Evolutionary conservation across 2,329 filamentous ascomycete genomes (phyloP), one percentile per base, ranked within the genome.

Genomic region (Knufia fluminis): DNA sequence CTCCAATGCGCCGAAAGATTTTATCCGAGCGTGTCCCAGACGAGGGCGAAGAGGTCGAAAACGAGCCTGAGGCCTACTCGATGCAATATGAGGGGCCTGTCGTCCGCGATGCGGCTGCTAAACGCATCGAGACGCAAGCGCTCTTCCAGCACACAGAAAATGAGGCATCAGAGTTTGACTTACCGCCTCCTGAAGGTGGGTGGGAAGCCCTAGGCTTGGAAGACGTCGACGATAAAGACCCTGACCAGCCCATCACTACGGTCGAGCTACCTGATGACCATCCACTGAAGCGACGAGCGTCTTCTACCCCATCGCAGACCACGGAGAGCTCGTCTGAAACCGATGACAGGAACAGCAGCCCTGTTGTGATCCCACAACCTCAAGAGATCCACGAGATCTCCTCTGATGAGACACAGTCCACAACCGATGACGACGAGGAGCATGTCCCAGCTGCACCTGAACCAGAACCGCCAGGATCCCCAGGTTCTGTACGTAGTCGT

Each of bases 161-260:
- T 7, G 22, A 48, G 14, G 33, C n/a, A 28, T 51, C 36, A 3
- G 52, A 54, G 23, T 47, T 60, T 33, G 55, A 57, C 3, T 22
- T 62, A n/a, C 56, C 59, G n/a, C 46, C 57, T 16, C 59, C 59
- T 1, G 54, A 59, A 33, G 60, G 54, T 31, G 59, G 59, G 8
- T 61, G 60, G 56, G 58, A 58, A n/a, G 50, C 55, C 16, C 49
- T 49, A 20, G 46, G 38, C 16, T 39, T 51, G 19, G 45, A n/a
- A 10, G 32, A 52, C 10, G 22, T 35, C 3, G 19, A 38, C 2
- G 31, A 38, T 4, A 8, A 22, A 12, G 20, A 35, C 17, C 46
- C 23, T 20, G 36, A 43, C 19, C 20, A 19, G 8, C 6, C 20
- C 12, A 24, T 48, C 19, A 20, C 26, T 12, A 33, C 36, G 22